phyloP scores from a whole-genome alignment of 2,329 filamentous ascomycete species.

The Pestalotiopsis sp. region DNA sequence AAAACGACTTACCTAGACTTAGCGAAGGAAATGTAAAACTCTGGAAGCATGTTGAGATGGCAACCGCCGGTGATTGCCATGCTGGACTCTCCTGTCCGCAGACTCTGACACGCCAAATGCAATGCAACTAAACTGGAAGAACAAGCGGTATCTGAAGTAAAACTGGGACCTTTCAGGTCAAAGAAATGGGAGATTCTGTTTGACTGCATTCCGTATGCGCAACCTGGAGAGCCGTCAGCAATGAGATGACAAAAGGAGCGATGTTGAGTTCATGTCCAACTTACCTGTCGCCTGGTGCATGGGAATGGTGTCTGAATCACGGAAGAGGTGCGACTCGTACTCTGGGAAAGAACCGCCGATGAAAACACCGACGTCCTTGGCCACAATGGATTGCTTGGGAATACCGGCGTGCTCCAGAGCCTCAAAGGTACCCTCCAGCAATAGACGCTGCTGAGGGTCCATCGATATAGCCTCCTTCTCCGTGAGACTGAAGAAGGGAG shows the following conservation, averaged over 20 bases:
- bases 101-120: constrained; percentile 52
- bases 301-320: constrained; percentile 49
- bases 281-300: constrained; percentile 56
- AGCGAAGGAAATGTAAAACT: constrained; percentile 49
- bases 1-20: constrained; percentile 41
- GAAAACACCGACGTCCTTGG: constrained; percentile 53
- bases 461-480: constrained; percentile 52
- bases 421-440: constrained; percentile 58
- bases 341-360: constrained; percentile 51
- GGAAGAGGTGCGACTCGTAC: constrained; percentile 48
- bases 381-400: constrained; percentile 48
- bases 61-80: constrained; percentile 51
- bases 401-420: constrained; percentile 57
- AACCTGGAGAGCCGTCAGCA: constrained; percentile 33
- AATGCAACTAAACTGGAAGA: constrained; percentile 54
- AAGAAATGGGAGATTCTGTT: constrained; percentile 60
- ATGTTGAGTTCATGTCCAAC: background rate
- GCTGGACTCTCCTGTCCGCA: constrained; percentile 48
- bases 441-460: constrained; percentile 57
- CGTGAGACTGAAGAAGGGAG: constrained; percentile 56
- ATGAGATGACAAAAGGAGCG: background rate
- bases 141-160: constrained; percentile 56
- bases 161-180: constrained; percentile 55
- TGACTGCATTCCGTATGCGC: constrained; percentile 54
- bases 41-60: constrained; percentile 50